Evolutionary conservation across 148 eudicot genomes (phyloP).

Genomic region (Fagopyrum homotropicum): DNA sequence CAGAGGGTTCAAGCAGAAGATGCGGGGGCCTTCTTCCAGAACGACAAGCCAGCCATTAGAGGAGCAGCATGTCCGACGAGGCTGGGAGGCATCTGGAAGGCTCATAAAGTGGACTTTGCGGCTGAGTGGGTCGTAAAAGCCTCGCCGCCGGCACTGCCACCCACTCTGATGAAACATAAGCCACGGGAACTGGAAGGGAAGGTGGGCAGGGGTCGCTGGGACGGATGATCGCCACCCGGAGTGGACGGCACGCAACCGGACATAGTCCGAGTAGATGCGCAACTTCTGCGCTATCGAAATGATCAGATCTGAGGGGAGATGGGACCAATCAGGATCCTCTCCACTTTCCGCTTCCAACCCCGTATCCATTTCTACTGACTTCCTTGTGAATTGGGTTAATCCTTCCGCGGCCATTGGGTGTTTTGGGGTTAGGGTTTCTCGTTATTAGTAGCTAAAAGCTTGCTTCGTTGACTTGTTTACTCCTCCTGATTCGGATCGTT

Average conservation of each 20-base stretch:
- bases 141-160: constrained; percentile 19
- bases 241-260: constrained; percentile 62
- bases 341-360: neutral
- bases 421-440: neutral
- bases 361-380: neutral
- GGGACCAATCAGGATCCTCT: constrained; percentile 39
- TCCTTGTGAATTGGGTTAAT: neutral
- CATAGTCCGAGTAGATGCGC: constrained; percentile 33
- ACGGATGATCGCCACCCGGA: constrained; percentile 33
- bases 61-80: constrained; percentile 56
- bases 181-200: constrained; percentile 64
- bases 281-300: constrained; percentile 29
- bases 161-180: constrained; percentile 45
- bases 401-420: neutral
- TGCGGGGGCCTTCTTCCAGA: constrained; percentile 36
- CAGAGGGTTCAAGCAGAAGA: constrained; percentile 55
- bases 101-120: constrained; percentile 28
- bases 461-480: neutral
- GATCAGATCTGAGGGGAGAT: constrained; percentile 54
- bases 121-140: constrained; percentile 32
- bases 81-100: constrained; percentile 34
- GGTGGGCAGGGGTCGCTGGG: constrained; percentile 25
- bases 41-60: constrained; percentile 56
- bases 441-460: neutral
- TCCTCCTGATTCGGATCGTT: no score